These are phyloP conservation scores for Chimonanthus praecox DNA, from an alignment of 164 flowering plant species.

Conservation along the genomic window DNA sequence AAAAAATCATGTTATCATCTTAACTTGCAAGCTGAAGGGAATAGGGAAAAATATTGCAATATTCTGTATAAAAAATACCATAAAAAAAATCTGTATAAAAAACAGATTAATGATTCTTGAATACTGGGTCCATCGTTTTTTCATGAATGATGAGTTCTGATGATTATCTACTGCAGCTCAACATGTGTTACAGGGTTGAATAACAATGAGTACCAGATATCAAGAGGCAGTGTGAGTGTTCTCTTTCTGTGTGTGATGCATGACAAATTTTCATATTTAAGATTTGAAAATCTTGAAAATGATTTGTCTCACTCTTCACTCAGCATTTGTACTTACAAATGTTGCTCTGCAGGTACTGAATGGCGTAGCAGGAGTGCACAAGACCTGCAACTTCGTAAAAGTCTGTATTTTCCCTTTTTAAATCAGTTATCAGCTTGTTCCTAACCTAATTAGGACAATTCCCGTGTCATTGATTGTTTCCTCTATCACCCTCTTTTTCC, in stretches of 20 bases:
- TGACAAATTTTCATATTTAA: background rate
- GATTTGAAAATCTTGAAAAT: background rate
- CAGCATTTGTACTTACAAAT: background rate
- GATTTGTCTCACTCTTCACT: background rate
- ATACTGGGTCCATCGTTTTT: background rate
- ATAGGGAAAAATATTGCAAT: background rate
- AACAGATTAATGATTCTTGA: background rate
- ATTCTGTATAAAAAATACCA: background rate
- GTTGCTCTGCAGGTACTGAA: slow-evolving; percentile 58
- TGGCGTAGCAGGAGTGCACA: slow-evolving; percentile 69
- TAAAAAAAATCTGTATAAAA: no score
- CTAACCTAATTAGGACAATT: background rate
- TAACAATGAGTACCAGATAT: slow-evolving; percentile 94
- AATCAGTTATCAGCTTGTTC: background rate
- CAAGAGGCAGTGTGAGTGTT: slow-evolving; percentile 75
- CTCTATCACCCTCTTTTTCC: background rate
- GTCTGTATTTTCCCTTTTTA: slow-evolving; percentile 24
- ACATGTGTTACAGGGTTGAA: slow-evolving; percentile 88
- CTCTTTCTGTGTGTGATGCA: background rate
- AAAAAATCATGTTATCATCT: background rate
- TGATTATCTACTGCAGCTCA: slow-evolving; percentile 48
- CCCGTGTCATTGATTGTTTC: background rate
- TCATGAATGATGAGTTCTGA: slow-evolving; percentile 1
- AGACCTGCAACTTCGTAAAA: slow-evolving; percentile 82
- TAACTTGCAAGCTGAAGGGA: background rate